Evolutionary conservation across 768 basidiomycete genomes (phyloP).

Genomic region (Ramaria sp.): DNA sequence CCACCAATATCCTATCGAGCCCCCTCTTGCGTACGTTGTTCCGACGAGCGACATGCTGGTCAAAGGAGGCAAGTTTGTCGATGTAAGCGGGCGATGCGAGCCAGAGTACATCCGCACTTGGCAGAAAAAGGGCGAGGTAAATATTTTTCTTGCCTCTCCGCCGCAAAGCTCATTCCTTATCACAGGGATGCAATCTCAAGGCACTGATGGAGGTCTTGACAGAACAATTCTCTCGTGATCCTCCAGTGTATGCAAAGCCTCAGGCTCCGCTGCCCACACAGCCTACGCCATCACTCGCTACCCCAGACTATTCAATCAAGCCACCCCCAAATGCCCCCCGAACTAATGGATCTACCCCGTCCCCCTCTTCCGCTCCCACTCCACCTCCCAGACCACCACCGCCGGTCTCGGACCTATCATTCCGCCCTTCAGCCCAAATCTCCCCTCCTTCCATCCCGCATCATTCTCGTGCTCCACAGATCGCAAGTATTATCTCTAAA

Average conservation of each 20-base stretch:
- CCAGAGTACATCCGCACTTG: constrained; percentile 67
- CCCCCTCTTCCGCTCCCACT: neutral
- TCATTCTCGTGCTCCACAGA: constrained; percentile 31
- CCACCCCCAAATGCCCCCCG: constrained; percentile 6
- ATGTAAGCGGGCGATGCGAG: constrained; percentile 66
- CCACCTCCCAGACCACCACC: neutral
- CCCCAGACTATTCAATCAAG: neutral
- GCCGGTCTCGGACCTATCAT: neutral
- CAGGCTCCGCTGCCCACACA: constrained; percentile 19
- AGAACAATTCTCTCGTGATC: constrained; percentile 70
- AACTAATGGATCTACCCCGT: constrained; percentile 1
- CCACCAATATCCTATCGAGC: constrained; percentile 67
- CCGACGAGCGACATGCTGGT: constrained; percentile 89
- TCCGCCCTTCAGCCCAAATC: neutral
- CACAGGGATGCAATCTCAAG: constrained; percentile 66
- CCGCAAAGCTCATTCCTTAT: neutral
- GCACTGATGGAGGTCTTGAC: constrained; percentile 70
- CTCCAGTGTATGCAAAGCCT: constrained; percentile 86
- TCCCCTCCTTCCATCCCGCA: constrained; percentile 38
- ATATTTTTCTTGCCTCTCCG: constrained; percentile 11
- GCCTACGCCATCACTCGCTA: neutral
- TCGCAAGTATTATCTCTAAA: neutral
- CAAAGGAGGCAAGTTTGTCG: constrained; percentile 61
- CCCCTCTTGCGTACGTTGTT: constrained; percentile 85
- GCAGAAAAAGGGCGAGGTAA: constrained; percentile 76